These are phyloP conservation scores for Stagonosporopsis cucurbitacearum DNA, from an alignment of 2,329 filamentous ascomycete species.

Conservation along the genomic window DNA sequence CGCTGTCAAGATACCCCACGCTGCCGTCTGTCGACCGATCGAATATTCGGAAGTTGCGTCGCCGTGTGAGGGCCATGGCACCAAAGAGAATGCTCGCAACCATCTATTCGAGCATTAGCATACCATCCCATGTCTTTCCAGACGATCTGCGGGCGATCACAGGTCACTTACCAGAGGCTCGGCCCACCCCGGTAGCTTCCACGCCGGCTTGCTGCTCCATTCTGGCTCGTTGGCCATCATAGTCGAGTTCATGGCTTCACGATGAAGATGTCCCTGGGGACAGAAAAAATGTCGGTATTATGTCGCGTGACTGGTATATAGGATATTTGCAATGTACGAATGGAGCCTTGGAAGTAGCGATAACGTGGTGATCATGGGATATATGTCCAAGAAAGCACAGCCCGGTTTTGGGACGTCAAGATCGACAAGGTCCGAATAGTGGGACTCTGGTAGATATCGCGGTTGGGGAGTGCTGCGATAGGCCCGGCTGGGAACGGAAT, in stretches of 20 bases:
- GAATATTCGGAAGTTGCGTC: constrained; percentile 54
- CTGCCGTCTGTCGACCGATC: constrained; percentile 31
- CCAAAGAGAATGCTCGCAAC: constrained; percentile 58
- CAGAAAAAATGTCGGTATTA: background rate
- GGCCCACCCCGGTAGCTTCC: constrained; percentile 52
- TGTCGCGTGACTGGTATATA: constrained; percentile 8
- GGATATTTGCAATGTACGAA: background rate
- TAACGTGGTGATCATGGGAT: constrained; percentile 9
- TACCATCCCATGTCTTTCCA: background rate
- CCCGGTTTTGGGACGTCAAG: constrained; percentile 8
- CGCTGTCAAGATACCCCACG: constrained; percentile 43
- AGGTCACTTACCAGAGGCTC: constrained; percentile 47
- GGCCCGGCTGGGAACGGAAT: constrained; percentile 5
- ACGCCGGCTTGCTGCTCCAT: constrained; percentile 52
- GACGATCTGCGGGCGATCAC: background rate
- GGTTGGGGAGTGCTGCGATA: constrained; percentile 5
- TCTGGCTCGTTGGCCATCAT: constrained; percentile 26
- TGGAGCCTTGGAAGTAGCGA: background rate
- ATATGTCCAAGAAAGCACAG: constrained; percentile 11
- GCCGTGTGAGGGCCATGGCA: constrained; percentile 58
- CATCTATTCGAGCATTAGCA: constrained; percentile 46
- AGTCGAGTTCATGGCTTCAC: constrained; percentile 17
- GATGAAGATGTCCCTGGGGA: background rate
- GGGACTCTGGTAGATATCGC: constrained; percentile 4
- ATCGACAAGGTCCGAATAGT: constrained; percentile 9